Evolutionary conservation across 2,329 filamentous ascomycete genomes (phyloP), one percentile per base, ranked within the genome.

Genomic region (Talaromyces sp.): DNA sequence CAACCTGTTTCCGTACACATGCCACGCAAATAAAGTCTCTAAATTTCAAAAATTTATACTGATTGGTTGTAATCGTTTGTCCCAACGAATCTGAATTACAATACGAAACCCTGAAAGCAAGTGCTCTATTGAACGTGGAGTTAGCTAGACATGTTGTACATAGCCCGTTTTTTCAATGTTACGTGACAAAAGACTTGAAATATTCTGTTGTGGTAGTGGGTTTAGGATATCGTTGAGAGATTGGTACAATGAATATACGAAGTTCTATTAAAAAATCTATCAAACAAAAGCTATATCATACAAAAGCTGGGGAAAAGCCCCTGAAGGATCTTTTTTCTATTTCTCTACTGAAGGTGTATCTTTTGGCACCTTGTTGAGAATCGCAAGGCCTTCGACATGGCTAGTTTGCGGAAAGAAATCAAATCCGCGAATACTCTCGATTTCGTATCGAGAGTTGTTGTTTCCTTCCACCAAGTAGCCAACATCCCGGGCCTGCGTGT

Each of bases 341-440:
- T 46, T 46, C 19, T 46, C 43, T 19, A 24, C 43, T 46, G 43
- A 19, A 24, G 43, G 43, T 12, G 24, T 21, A 27, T 38, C 19
- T 55, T 43, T 66, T 26, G 64, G 60, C 53, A 71, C 71, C 48
- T 73, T 72, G 65, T 78, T 81, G 72, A 88, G 70, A 56, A 87
- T 80, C 54, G 85, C 85, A 58, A 88, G 82, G 14, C 85, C 83
- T 70, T 88, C 85, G 1, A 88, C 85, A 80, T 88, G 85, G 8
- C 84, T 82, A 31, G 85, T 88, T 75, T 97, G 93, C 12, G 94
- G 94, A 76, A 99, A 99, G 75, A 99, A 97, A 73, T 99, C 94
- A 70, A 97, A 97, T 0, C 93, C 94, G 54, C 89, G 83, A 53
- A 99, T 76, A 70, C 90, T 96, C 81, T 97, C 93, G 72, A 99